phyloP scores from a whole-genome alignment of 2,329 filamentous ascomycete species.

The Phaeoacremonium minimum region DNA sequence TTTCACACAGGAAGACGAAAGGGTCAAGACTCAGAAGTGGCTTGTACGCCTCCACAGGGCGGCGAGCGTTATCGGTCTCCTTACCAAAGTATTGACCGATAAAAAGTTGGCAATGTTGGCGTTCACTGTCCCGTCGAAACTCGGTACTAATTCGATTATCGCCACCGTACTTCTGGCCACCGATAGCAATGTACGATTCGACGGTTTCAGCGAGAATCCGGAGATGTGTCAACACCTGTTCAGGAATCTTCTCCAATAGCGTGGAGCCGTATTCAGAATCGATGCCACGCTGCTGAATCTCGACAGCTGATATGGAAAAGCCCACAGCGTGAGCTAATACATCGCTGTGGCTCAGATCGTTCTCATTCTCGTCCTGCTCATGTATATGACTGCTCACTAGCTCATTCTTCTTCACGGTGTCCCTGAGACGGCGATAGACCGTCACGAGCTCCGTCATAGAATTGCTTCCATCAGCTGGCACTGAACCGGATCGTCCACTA shows the following conservation, averaged over 20 bases:
- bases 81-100: constrained; percentile 49
- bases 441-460: constrained; percentile 50
- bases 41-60: constrained; percentile 39
- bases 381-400: constrained; percentile 33
- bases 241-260: constrained; percentile 77
- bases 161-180: constrained; percentile 58
- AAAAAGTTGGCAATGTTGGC: constrained; percentile 75
- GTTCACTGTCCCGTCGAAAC: constrained; percentile 62
- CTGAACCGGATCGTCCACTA: constrained; percentile 21
- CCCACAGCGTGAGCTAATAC: constrained; percentile 66
- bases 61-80: constrained; percentile 31
- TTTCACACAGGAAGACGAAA: constrained; percentile 79
- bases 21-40: constrained; percentile 66
- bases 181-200: constrained; percentile 76
- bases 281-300: constrained; percentile 87
- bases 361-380: constrained; percentile 22
- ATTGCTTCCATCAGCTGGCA: constrained; percentile 24
- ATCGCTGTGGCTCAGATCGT: constrained; percentile 51
- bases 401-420: constrained; percentile 53
- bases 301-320: constrained; percentile 80
- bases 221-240: constrained; percentile 79
- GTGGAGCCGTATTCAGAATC: constrained; percentile 70
- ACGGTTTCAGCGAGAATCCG: constrained; percentile 86
- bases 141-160: constrained; percentile 62
- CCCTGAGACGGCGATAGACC: constrained; percentile 56